Percentiles rank a stretch among this genome's conserved stretches.
Conservation (phyloP, 495 filamentous ascomycete species). For the Hypoxylon lienhwacheense region DNA sequence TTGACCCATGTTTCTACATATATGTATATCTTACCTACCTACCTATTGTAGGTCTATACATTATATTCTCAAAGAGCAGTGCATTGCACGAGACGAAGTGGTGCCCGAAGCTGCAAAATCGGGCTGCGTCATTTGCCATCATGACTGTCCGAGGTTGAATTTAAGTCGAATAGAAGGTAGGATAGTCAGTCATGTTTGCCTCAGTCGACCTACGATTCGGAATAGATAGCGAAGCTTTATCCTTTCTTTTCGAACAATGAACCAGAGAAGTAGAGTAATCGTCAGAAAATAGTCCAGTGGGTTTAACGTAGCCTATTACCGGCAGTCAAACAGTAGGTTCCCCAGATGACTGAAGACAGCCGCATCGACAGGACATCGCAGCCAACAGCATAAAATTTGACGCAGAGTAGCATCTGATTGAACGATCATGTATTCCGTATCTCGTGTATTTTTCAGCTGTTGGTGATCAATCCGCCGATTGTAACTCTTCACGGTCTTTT, state of each 20-base stretch:
- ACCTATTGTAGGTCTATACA: no score
- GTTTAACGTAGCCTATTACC: no score
- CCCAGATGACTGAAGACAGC: background rate
- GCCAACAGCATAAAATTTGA: conserved; percentile 7
- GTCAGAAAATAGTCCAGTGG: no score
- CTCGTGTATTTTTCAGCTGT: conserved; percentile 12
- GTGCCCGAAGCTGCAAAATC: conserved; percentile 2
- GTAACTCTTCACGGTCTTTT: background rate
- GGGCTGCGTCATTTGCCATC: no score
- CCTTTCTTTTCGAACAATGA: background rate
- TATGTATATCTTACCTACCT: no score
- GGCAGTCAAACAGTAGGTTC: background rate
- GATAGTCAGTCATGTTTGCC: background rate
- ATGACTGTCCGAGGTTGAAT: conserved; percentile 5
- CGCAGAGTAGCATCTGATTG: conserved; percentile 4
- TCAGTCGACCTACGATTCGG: background rate
- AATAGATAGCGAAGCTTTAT: background rate
- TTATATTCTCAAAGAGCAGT: background rate
- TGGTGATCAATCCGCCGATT: conserved; percentile 11
- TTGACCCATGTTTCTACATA: conserved; percentile 7
- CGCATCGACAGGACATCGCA: background rate
- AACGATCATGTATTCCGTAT: background rate
- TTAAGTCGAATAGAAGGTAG: background rate
- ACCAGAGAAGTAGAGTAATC: background rate
- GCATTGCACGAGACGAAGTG: background rate